phyloP scores from a whole-genome alignment of 2,329 filamentous ascomycete species.

The Botrytis tulipae region DNA sequence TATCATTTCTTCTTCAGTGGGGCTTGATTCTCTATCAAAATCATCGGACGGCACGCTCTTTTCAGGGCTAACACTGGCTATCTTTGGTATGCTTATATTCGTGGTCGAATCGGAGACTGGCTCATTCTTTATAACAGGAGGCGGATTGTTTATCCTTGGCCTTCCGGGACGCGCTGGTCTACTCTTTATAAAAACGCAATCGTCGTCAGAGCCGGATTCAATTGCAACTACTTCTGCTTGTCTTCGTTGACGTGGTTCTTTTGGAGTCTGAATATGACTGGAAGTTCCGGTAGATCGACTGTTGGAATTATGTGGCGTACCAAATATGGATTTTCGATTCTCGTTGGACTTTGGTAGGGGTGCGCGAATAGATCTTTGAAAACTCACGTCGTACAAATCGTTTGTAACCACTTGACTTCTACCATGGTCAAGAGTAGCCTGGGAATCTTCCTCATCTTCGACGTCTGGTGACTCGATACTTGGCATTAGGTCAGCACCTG shows the following conservation, averaged over 20 bases:
- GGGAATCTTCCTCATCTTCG: neutral
- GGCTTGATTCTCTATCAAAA: neutral
- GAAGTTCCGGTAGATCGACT: neutral
- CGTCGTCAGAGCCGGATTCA: neutral
- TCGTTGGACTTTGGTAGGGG: neutral
- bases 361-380: neutral
- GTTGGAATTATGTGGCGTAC: neutral
- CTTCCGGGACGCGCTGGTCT: neutral
- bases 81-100: neutral
- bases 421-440: neutral
- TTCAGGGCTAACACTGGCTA: neutral
- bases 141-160: neutral
- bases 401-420: neutral
- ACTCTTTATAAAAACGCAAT: neutral
- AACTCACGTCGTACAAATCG: neutral
- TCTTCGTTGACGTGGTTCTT: neutral
- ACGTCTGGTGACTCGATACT: slow-evolving; percentile 1
- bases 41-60: neutral
- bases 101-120: neutral
- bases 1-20: slow-evolving; percentile 15
- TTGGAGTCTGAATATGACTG: neutral
- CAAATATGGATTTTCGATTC: neutral
- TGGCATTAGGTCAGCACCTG: neutral
- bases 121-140: neutral
- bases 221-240: neutral